Conservation (phyloP, 2,329 filamentous ascomycete species). For the Sporothrix pseudoabietina region DNA sequence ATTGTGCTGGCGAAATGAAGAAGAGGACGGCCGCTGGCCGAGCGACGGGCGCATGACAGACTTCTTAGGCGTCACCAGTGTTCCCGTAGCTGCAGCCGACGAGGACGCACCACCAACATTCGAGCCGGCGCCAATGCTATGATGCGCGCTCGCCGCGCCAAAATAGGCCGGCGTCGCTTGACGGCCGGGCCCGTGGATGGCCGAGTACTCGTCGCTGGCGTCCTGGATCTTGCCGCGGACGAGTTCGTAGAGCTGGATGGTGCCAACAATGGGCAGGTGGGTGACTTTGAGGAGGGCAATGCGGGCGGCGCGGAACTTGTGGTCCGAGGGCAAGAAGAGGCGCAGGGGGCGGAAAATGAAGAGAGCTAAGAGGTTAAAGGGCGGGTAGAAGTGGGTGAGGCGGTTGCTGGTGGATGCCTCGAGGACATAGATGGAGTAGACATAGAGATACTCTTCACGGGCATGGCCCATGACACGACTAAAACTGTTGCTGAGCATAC, state of each 20-base stretch:
- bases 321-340: conserved; percentile 65
- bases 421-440: conserved; percentile 68
- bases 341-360: conserved; percentile 71
- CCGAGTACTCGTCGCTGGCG: conserved; percentile 49
- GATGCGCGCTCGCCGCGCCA: background rate
- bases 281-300: conserved; percentile 65
- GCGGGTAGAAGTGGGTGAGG: conserved; percentile 70
- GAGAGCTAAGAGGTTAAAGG: conserved; percentile 73
- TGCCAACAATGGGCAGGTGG: conserved; percentile 68
- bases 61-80: conserved; percentile 27
- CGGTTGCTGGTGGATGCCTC: conserved; percentile 69
- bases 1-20: conserved; percentile 21
- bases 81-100: background rate
- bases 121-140: background rate
- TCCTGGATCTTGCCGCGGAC: conserved; percentile 45
- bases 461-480: conserved; percentile 64
- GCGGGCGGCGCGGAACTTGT: conserved; percentile 62
- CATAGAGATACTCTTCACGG: conserved; percentile 76
- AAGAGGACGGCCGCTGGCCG: conserved; percentile 20
- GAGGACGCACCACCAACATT: background rate
- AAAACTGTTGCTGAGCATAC: conserved; percentile 77
- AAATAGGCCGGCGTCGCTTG: conserved; percentile 27
- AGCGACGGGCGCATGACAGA: conserved; percentile 24
- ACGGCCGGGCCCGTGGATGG: conserved; percentile 52
- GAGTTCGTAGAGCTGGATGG: conserved; percentile 69